Evolutionary conservation across 2,329 filamentous ascomycete species (phyloP), one percentile per base, ranked within the genome.

Genomic region (Aspergillus sp.): DNA sequence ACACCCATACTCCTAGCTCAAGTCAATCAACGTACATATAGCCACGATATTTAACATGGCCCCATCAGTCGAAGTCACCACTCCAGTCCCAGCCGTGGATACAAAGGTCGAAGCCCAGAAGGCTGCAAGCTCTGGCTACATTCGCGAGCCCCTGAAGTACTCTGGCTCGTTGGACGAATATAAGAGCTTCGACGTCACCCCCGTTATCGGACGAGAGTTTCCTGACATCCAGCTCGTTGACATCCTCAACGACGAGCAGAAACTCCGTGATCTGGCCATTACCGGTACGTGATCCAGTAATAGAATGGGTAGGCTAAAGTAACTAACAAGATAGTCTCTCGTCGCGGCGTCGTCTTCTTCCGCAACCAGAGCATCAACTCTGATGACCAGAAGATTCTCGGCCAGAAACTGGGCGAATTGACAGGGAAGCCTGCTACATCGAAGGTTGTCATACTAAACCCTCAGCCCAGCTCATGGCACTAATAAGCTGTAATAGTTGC

Each of bases 261-360:
- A 88, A 19, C 69, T 90, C 22, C 80, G 84, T 0, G 88, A 90
- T 64, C 76, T 91, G 0, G 88, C 86, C 37, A 86, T 89, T 59
- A 88, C 84, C 1, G 83, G 86, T 89, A 74, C 11, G 42, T 22
- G 15, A 39, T 13, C 39, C 8, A 4, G 15, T 9, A 11, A 37
- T 9, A 7, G 22, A 13, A 9, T 46, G 13, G 42, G 20, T 3
- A 4, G 4, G 4, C 20, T 20, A 20, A 27, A 7, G 24, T 15
- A 9, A n/a, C 11, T 24, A 44, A 44, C 15, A 9, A 27, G 51
- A 9, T 33, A 88, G 86, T 89, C 62, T 89, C 87, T 1, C 82
- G 84, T 56, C 83, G 87, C 0, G 87, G 87, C 5, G 87, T 90
- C 4, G 86, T 89, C 19, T 88, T 90, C 74, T 82, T 86, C 15